These are phyloP conservation scores for Paramecium caudatum DNA, from an alignment of 73 alveolate species.

Conservation along the genomic window DNA sequence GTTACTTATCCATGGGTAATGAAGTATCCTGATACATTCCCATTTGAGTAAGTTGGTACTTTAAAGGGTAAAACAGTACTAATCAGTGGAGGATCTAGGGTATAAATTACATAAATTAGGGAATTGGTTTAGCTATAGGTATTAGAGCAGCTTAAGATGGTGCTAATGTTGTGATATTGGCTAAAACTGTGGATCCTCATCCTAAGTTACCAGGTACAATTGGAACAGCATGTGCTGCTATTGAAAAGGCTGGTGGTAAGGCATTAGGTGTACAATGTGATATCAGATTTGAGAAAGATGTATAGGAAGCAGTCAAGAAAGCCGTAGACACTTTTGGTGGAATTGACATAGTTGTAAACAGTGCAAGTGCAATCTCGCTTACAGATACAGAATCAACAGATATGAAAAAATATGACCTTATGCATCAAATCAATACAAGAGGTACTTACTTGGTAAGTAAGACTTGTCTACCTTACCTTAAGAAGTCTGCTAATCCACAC, in stretches of 20 bases:
- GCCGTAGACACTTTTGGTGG: constrained; percentile 90
- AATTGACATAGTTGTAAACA: constrained; percentile 89
- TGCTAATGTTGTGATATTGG: constrained; percentile 92
- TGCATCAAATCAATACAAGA: constrained; percentile 86
- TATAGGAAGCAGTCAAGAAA: constrained; percentile 85
- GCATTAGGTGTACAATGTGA: constrained; percentile 90
- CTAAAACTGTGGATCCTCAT: constrained; percentile 91
- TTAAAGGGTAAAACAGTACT: constrained; percentile 89
- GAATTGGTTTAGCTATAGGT: constrained; percentile 93
- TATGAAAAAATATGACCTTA: constrained; percentile 86
- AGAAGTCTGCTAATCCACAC: constrained; percentile 88
- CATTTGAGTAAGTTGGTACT: constrained; percentile 73
- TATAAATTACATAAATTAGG: constrained; percentile 32
- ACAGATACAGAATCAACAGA: constrained; percentile 80
- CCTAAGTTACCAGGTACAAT: constrained; percentile 89
- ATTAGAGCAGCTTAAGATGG: constrained; percentile 91
- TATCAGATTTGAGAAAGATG: constrained; percentile 89
- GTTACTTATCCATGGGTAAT: constrained; percentile 65
- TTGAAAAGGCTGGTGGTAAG: constrained; percentile 87
- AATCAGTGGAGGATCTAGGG: constrained; percentile 94
- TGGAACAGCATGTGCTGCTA: constrained; percentile 91
- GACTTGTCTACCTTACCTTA: constrained; percentile 86
- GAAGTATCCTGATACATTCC: constrained; percentile 31
- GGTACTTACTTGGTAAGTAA: constrained; percentile 88
- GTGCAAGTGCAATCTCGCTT: constrained; percentile 89